Evolutionary conservation across 1,284 basidiomycete species (phyloP), one percentile per base, ranked within the genome.

Genomic region (Ceratobasidium sp.): DNA sequence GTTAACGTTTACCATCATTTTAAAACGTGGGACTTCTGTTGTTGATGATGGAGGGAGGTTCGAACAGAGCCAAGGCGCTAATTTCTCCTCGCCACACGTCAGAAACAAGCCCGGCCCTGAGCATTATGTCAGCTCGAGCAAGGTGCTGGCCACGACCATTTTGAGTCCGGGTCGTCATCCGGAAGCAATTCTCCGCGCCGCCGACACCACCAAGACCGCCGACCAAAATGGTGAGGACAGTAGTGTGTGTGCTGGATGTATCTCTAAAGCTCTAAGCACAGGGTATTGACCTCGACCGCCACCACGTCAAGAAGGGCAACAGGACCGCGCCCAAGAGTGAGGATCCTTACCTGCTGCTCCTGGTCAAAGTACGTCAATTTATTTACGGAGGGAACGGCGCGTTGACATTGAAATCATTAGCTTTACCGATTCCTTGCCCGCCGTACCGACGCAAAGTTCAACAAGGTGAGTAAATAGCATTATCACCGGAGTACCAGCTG

Each of bases 341-440:
- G 94, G 97, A 99, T 87, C 97, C 97, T 49, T 99, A 99, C 88
- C 91, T 99, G 83, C 92, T 98, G 84, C 91, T 99, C 83, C 92
- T 99, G 80, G 97, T 99, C 86, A 99, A 99, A 91, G 96, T 96
- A 83, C 80, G 86, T 83, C 52, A n/a, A 43, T 49, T 46, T 69
- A 44, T 19, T 61, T 75, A 25, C 40, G 29, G 37, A 25, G n/a
- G 32, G 51, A 11, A 34, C 22, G 71, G 46, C 74, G 44, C 15
- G 15, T 37, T 62, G 5, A 73, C 9, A 37, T 25, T 22, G 62
- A 46, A 32, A 40, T 37, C 2, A 40, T 25, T 67, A 98, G 97
- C 91, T 99, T 81, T 99, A 99, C 90, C 96, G 97, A 83, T 99
- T 99, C 92, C 89, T 99, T 80, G 97, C 97, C 80, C 94, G 98